Evolutionary conservation across 176 grass and related monocot genomes (phyloP).

Genomic region (Raddia guianensis): DNA sequence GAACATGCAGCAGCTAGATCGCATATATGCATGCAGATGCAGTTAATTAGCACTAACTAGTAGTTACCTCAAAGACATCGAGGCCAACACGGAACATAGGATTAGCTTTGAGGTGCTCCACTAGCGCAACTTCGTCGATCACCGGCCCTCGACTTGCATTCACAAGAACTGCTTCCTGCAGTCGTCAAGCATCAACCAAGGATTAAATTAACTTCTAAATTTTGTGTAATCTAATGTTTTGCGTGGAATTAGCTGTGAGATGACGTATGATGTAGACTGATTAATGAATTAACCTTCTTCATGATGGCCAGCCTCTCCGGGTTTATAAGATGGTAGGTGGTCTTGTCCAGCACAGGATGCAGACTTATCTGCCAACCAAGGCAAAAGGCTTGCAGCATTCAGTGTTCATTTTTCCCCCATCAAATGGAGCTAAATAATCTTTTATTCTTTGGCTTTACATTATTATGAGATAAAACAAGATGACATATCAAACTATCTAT

Average conservation of each 20-base stretch:
- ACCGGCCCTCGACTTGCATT: conserved; percentile 92
- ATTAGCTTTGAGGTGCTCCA: conserved; percentile 86
- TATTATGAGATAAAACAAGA: no score
- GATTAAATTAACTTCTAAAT: not conserved
- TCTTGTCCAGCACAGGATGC: conserved; percentile 94
- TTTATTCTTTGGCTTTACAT: no score
- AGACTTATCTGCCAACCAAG: conserved; percentile 70
- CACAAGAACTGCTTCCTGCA: conserved; percentile 84
- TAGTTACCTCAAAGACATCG: conserved; percentile 81
- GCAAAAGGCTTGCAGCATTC: no score
- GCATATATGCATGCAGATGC: no score
- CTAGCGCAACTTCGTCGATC: conserved; percentile 76
- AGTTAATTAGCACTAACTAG: no score
- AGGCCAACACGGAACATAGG: conserved; percentile 96
- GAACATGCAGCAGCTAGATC: not conserved
- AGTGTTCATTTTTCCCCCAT: no score
- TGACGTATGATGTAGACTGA: no score
- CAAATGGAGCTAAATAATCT: no score
- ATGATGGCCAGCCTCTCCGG: conserved; percentile 86
- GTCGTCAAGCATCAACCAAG: not conserved
- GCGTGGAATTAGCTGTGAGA: no score
- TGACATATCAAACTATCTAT: no score
- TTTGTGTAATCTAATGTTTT: no score
- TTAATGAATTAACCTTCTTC: conserved; percentile 58
- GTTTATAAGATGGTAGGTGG: conserved; percentile 98